Evolutionary conservation across 2,329 filamentous ascomycete genomes (phyloP).

Genomic region (Beauveria rudraprayagi): DNA sequence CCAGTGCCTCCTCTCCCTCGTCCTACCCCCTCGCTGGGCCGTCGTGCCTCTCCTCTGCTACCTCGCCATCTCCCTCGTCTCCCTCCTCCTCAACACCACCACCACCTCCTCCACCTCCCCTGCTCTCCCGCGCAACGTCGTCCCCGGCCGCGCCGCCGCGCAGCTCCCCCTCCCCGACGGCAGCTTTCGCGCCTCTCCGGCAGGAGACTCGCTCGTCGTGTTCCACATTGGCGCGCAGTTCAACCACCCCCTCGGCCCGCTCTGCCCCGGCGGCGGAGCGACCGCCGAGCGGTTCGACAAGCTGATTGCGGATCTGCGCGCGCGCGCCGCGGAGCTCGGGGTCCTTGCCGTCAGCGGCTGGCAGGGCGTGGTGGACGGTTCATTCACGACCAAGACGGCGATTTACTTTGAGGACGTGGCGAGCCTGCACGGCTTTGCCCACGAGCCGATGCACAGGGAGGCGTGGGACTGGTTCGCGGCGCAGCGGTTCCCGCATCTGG

Average conservation of each 20-base stretch:
- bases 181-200: conserved; percentile 21
- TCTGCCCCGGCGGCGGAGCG: conserved; percentile 36
- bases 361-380: conserved; percentile 27
- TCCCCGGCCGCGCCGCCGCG: conserved; percentile 27
- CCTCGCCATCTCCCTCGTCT: conserved; percentile 15
- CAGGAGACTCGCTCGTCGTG: conserved; percentile 27
- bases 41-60: conserved; percentile 20
- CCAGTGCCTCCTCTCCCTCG: conserved; percentile 25
- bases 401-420: conserved; percentile 44
- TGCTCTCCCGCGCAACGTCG: conserved; percentile 14
- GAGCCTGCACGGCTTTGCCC: conserved; percentile 43
- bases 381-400: conserved; percentile 34
- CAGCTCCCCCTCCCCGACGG: conserved; percentile 23
- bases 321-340: conserved; percentile 35
- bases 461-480: conserved; percentile 43
- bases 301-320: conserved; percentile 29
- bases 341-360: conserved; percentile 37
- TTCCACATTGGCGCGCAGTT: conserved; percentile 37
- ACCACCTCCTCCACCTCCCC: conserved; percentile 15
- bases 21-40: conserved; percentile 28
- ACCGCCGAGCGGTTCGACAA: conserved; percentile 28
- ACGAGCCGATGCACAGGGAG: conserved; percentile 37
- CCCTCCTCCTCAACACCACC: conserved; percentile 23
- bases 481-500: conserved; percentile 30
- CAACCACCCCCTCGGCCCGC: conserved; percentile 41